These are phyloP conservation scores for Silene vulgaris DNA, from an alignment of 179 eudicot genomes.

Conservation along the genomic window DNA sequence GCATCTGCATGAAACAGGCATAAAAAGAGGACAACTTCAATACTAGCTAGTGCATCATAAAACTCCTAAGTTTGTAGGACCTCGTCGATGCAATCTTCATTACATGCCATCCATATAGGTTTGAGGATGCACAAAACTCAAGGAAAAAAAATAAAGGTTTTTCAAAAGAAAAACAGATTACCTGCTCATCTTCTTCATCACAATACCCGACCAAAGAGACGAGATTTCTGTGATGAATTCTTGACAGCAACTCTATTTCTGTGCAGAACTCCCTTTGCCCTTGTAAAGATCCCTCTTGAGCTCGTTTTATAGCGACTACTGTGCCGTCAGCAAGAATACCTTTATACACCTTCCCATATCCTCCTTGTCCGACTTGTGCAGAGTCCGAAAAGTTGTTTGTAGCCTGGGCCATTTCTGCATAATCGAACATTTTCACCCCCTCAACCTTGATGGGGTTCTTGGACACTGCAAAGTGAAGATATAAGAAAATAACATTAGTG, in stretches of 20 bases:
- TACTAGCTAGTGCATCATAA: not conserved
- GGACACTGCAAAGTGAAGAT: conserved; percentile 32
- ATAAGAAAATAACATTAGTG: not conserved
- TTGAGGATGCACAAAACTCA: too few species aligned
- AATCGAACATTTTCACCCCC: conserved; percentile 51
- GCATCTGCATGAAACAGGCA: conserved; percentile 50
- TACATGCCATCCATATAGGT: too few species aligned
- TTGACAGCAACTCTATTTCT: conserved; percentile 68
- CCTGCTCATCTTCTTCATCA: conserved; percentile 85
- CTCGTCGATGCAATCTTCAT: too few species aligned
- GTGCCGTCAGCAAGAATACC: conserved; percentile 59
- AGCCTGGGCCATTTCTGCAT: conserved; percentile 51
- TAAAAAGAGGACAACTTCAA: not conserved
- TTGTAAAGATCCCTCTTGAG: conserved; percentile 77
- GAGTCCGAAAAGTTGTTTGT: conserved; percentile 47
- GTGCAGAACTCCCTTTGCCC: conserved; percentile 71
- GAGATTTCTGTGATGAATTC: conserved; percentile 76
- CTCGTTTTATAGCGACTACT: conserved; percentile 73
- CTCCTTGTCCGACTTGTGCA: conserved; percentile 68
- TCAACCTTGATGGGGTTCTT: conserved; percentile 49
- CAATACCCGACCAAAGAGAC: conserved; percentile 72
- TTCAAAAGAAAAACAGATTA: conserved; percentile 21
- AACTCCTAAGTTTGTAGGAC: not conserved
- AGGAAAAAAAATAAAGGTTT: not conserved
- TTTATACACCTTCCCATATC: conserved; percentile 74